Evolutionary conservation across 2,329 filamentous ascomycete species (phyloP), one percentile per base, ranked within the genome.

Genomic region (Cladosporium colombiae): DNA sequence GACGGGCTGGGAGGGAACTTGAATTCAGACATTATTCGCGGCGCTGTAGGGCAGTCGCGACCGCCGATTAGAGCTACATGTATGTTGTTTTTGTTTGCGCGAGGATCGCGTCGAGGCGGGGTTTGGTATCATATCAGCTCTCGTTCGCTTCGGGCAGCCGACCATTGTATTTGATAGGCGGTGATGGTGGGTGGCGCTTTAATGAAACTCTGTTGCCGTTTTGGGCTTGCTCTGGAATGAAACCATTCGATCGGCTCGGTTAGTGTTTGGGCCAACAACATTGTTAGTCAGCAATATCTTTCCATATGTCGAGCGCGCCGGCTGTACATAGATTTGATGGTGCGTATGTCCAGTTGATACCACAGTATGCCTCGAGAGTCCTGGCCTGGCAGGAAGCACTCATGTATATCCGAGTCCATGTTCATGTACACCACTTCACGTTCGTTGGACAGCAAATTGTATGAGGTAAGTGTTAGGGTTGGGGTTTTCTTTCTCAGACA

Each of bases 121-220:
- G 40, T 3, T 21, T 21, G n/a, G 40, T 8, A 13, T 21, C n/a
- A 46, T 21, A 46, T 21, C 8, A 46, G n/a, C 40, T 46, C 40
- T 44, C 16, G 7, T 44, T 10, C n/a, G 40, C 1, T 46, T 21
- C 8, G n/a, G 40, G 40, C 8, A 46, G 8, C 40, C n/a, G 40
- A 2, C 40, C 40, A 46, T 46, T 46, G 40, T 46, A 11, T 13
- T 46, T 21, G 40, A 46, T 21, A 21, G 40, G n/a, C 40, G 40
- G 16, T 44, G 40, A 46, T 46, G n/a, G 40, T 46, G 40, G n/a
- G 40, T 46, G 40, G 40, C 40, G 40, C 40, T 46, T 46, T 46
- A 37, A 57, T 57, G 29, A 57, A 57, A 57, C 55, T 57, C 55
- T 57, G 31, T 57, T 37, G 31, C 55, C 55, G 2, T 57, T 57